Base-by-base conservation (phyloP, 1,284 basidiomycete genomes). In the Leccinum pachyderme region DNA sequence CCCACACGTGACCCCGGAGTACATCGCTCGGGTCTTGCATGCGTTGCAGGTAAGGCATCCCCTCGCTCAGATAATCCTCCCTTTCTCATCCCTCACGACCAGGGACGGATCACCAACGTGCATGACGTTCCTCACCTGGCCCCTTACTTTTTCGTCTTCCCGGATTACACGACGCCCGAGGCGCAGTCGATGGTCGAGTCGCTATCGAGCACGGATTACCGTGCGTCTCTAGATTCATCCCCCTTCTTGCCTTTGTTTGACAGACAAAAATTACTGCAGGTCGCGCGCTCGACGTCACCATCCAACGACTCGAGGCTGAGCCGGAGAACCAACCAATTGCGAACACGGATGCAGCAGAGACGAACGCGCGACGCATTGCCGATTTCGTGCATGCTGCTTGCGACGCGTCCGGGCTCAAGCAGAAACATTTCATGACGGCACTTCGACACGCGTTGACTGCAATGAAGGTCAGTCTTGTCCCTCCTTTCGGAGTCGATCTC, bases 401-500 rank as follows among this genome's bases (percentile, higher is more conserved):
- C 18, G 68, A 74, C 47, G 68, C 66, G 32, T 65, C 78, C 1
- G 71, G 68, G 3, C 57, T 83, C 41, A 76, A 78, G 51, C 75
- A 74, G 43, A 87, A 82, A 53, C 63, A 75, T 13, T 81, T 90
- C 57, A 86, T 93, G 83, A 86, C 81, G 2, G 80, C 83, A 0
- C 69, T 95, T 44, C 74, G 94, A 49, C 83, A 91, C 63, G 89
- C 87, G 3, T 70, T 95, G 58, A 93, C 88, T 0, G 92, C 86
- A 1, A 81, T 83, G 73, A 91, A 89, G 81, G 93, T 90, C 51
- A 12, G 18, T 22, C 28, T 13, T 11, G 15, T 45, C 2, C 4
- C 13, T 25, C 15, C 3, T 37, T 31, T 25, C 29, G 29, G n/a
- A 8, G 35, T 37, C 6, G 9, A 7, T 27, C 44, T 44, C 5